Percentiles rank a stretch among this genome's conserved stretches.
Conservation (phyloP, 768 basidiomycete genomes). For the Rhodocollybia butyracea region DNA sequence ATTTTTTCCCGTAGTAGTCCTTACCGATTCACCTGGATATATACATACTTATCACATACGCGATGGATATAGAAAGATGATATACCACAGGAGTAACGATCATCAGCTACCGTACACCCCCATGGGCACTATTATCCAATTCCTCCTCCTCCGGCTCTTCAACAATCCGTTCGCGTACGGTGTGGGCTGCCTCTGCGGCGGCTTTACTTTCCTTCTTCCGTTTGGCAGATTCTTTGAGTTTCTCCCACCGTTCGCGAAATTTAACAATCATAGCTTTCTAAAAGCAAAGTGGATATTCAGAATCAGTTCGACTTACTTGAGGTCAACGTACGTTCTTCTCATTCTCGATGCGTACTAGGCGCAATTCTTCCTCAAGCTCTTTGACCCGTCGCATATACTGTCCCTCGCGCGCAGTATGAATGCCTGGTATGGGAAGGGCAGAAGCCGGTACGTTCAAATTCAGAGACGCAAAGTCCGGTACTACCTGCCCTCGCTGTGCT, state of each 20-base stretch:
- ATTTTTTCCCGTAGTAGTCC: background rate
- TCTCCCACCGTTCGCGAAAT: constrained; percentile 87
- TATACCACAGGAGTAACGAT: too few relatives aligned
- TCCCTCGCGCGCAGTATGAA: constrained; percentile 51
- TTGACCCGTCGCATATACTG: constrained; percentile 62
- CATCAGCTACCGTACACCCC: background rate
- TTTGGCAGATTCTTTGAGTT: constrained; percentile 83
- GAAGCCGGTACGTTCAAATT: constrained; percentile 56
- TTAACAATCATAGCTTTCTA: constrained; percentile 82
- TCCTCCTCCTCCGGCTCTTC: constrained; percentile 62
- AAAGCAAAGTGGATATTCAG: constrained; percentile 10
- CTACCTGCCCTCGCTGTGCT: constrained; percentile 40
- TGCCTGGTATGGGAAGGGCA: constrained; percentile 41
- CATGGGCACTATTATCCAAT: background rate
- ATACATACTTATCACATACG: too few relatives aligned
- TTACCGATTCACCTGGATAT: too few relatives aligned
- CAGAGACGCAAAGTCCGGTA: constrained; percentile 52
- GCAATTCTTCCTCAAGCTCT: constrained; percentile 80
- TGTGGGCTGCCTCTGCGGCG: constrained; percentile 41
- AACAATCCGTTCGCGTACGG: constrained; percentile 65
- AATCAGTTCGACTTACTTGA: background rate
- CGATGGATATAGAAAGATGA: too few relatives aligned
- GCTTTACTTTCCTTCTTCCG: constrained; percentile 78
- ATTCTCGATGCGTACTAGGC: constrained; percentile 61
- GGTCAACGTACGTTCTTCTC: constrained; percentile 64